phyloP scores from a whole-genome alignment of 1,139 yeast genomes.

The Pichia sp. region DNA sequence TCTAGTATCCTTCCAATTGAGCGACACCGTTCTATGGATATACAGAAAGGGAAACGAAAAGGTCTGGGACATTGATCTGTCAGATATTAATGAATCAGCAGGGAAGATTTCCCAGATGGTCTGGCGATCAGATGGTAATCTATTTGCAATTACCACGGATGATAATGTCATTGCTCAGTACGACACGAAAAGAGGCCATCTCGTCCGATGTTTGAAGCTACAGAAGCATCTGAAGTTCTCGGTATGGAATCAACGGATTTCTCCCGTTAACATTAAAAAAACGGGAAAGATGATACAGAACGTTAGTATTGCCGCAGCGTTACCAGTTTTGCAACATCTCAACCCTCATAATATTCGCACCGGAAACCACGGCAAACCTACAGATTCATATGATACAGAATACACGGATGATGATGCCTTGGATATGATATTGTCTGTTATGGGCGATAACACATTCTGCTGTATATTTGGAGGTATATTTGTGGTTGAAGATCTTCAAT shows the following conservation, averaged over 20 bases:
- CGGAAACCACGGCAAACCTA: neutral
- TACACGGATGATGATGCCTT: slow-evolving; percentile 6
- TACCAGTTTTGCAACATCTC: slow-evolving; percentile 30
- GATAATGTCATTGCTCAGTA: slow-evolving; percentile 20
- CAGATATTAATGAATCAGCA: too few species aligned
- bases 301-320: slow-evolving; percentile 25
- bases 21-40: slow-evolving; percentile 23
- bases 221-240: slow-evolving; percentile 12
- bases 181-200: slow-evolving; percentile 24
- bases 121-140: slow-evolving; percentile 28
- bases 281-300: slow-evolving; percentile 14
- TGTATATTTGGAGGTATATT: slow-evolving; percentile 31
- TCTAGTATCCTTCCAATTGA: slow-evolving; percentile 37
- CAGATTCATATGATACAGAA: neutral
- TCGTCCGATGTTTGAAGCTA: slow-evolving; percentile 16
- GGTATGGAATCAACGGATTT: slow-evolving; percentile 14
- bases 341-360: too few species aligned
- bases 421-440: slow-evolving; percentile 29
- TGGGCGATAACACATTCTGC: slow-evolving; percentile 21
- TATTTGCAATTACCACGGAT: slow-evolving; percentile 20
- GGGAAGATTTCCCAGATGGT: too few species aligned
- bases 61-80: slow-evolving; percentile 39
- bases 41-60: slow-evolving; percentile 41
- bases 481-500: slow-evolving; percentile 26
- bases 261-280: neutral